Percentiles rank a stretch among this genome's conserved stretches.
These are phyloP conservation scores for Fraxinus pennsylvanica DNA, from an alignment of 257 asterid genomes.

Conservation along the genomic window DNA sequence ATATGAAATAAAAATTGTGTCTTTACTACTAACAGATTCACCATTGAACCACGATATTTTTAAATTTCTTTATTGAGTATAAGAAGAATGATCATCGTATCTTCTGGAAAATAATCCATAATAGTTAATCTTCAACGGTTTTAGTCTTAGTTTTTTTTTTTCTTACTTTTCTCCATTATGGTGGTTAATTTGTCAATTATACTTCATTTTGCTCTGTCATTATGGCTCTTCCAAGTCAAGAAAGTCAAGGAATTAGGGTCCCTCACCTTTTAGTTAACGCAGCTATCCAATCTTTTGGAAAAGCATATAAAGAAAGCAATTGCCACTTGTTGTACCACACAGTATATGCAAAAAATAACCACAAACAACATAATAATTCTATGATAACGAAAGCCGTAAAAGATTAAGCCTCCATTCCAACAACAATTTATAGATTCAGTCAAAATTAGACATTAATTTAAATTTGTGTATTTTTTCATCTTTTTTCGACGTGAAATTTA, in stretches of 20 bases:
- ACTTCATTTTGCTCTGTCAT: constrained; percentile 9
- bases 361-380: neutral
- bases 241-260: constrained; percentile 45
- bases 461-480: neutral
- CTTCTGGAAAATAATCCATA: neutral
- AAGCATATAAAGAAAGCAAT: constrained; percentile 37
- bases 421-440: too few species aligned
- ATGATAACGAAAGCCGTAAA: neutral
- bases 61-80: neutral
- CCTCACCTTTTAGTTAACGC: constrained; percentile 29
- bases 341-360: constrained; percentile 1
- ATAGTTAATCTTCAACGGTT: too few species aligned
- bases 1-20: neutral
- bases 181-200: neutral
- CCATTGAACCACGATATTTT: neutral
- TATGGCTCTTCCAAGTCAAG: constrained; percentile 47
- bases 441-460: too few species aligned
- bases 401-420: neutral
- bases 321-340: constrained; percentile 23
- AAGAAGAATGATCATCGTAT: neutral
- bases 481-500: too few species aligned
- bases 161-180: constrained; percentile 5
- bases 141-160: neutral
- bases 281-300: constrained; percentile 47
- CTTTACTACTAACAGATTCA: neutral